phyloP scores from a whole-genome alignment of 768 basidiomycete species.

The Cubamyces sp. region DNA sequence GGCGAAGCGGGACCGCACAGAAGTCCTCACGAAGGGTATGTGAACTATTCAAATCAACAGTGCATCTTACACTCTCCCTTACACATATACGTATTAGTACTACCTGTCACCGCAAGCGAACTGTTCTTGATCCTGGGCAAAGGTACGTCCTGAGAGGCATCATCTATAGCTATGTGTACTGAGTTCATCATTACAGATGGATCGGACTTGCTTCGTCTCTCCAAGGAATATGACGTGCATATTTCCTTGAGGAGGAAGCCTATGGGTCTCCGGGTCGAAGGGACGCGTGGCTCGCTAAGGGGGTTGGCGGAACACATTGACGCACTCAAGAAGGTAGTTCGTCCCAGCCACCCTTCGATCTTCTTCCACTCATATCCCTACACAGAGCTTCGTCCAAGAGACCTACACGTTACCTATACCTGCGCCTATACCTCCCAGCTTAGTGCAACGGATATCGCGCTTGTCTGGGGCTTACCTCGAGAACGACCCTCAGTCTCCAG shows the following conservation, averaged over 20 bases:
- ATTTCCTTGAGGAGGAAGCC: conserved; percentile 61
- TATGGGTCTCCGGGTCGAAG: conserved; percentile 61
- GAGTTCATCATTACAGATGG: conserved; percentile 54
- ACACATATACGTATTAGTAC: conserved; percentile 42
- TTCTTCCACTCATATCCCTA: background rate
- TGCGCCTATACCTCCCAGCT: conserved; percentile 45
- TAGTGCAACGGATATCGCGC: conserved; percentile 71
- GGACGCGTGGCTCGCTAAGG: conserved; percentile 55
- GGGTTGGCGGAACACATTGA: conserved; percentile 50
- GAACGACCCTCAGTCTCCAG: conserved; percentile 43
- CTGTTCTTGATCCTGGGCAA: conserved; percentile 75
- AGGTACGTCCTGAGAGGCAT: conserved; percentile 45
- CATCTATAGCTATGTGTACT: background rate
- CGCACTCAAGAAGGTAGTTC: conserved; percentile 52
- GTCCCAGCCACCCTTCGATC: background rate
- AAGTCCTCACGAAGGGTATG: conserved; percentile 51
- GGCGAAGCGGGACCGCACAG: conserved; percentile 52
- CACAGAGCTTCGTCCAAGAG: conserved; percentile 38
- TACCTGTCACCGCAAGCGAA: conserved; percentile 58
- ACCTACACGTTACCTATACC: conserved; percentile 49
- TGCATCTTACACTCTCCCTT: background rate
- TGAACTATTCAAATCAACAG: background rate
- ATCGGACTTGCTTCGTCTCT: conserved; percentile 58
- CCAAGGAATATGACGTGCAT: conserved; percentile 62
- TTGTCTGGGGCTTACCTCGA: conserved; percentile 66